Conservation (phyloP, 176 grass and related monocot species). For the Oropetium thomaeum region DNA sequence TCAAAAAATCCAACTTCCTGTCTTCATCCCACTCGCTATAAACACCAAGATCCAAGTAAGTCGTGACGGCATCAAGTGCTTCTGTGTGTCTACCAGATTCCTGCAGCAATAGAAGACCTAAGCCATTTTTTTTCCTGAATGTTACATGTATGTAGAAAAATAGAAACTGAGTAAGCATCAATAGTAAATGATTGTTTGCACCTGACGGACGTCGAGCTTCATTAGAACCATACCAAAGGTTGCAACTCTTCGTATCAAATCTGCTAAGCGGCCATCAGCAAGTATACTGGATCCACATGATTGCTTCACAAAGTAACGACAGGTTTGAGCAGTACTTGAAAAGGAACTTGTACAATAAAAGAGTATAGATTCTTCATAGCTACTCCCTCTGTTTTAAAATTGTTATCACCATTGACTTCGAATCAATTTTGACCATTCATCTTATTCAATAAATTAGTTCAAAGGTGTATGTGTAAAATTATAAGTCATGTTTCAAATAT, state of each 20-base stretch:
- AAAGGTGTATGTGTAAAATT: too few relatives aligned
- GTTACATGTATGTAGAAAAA: neutral
- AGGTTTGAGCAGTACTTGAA: neutral
- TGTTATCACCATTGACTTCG: too few relatives aligned
- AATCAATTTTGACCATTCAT: too few relatives aligned
- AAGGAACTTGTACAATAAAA: neutral
- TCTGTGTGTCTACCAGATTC: constrained; percentile 85
- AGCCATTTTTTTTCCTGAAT: constrained; percentile 4
- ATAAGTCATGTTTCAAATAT: too few relatives aligned
- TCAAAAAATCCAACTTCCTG: constrained; percentile 77
- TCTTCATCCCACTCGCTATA: constrained; percentile 92
- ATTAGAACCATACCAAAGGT: constrained; percentile 90
- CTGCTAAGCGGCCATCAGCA: constrained; percentile 81
- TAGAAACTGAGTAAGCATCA: neutral
- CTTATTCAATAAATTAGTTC: too few relatives aligned
- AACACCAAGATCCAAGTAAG: constrained; percentile 81
- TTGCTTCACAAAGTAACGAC: constrained; percentile 60
- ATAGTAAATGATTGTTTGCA: constrained; percentile 7
- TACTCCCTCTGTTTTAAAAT: too few relatives aligned
- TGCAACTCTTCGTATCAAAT: constrained; percentile 88
- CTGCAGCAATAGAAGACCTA: constrained; percentile 25
- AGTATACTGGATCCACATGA: constrained; percentile 71
- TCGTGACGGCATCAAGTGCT: constrained; percentile 77
- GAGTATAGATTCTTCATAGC: neutral
- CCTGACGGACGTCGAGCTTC: constrained; percentile 94